Base-by-base conservation (phyloP, 306 rosid genomes). In the Citrullus mucosospermus region DNA sequence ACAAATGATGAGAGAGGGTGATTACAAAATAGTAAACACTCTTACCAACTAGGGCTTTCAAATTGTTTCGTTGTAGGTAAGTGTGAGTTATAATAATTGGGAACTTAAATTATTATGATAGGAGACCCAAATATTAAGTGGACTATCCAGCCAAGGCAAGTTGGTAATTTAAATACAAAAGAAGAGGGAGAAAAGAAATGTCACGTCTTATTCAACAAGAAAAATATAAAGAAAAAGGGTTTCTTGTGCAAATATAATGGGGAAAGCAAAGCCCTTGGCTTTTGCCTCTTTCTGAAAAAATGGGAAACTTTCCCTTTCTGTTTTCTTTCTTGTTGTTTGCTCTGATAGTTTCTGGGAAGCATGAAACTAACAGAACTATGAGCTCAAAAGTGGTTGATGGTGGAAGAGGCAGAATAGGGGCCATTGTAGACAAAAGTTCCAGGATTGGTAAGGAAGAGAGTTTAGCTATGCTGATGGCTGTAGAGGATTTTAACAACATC, bases 391-490 rank as follows among this genome's bases (percentile, higher is more conserved):
- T 34, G 70, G 70, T 32, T 17, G 32, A 67, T 39, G 44, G 73
- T 36, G 51, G 10, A 32, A 67, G 41, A 46, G 36, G 61, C 4
- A 74, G 6, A 32, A 58, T 82, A 54, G 93, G 87, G 15, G 87
- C 80, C 13, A 84, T 87, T 13, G 4, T 80, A 48, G 87, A 89
- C 36, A 38, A 57, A 15, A 77, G 71, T 57, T 72, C 80, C 14
- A 86, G 89, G 6, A 65, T 36, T 53, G 88, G 93, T 12, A 84
- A 85, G 60, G 90, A 89, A 81, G 82, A 83, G 72, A 74, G 44
- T 50, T 81, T 89, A 68, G 90, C 90, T 13, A 85, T 87, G 70
- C 65, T 77, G 39, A 77, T 87, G 82, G 90, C 89, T 22, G 3
- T 82, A 18, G 71, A 87, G 57, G 88, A 89, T 56, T 79, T 83